Percentiles rank a stretch among this genome's conserved stretches.
These are phyloP conservation scores for Lipomyces anomalus DNA, from an alignment of 805 yeast species.

Conservation along the genomic window DNA sequence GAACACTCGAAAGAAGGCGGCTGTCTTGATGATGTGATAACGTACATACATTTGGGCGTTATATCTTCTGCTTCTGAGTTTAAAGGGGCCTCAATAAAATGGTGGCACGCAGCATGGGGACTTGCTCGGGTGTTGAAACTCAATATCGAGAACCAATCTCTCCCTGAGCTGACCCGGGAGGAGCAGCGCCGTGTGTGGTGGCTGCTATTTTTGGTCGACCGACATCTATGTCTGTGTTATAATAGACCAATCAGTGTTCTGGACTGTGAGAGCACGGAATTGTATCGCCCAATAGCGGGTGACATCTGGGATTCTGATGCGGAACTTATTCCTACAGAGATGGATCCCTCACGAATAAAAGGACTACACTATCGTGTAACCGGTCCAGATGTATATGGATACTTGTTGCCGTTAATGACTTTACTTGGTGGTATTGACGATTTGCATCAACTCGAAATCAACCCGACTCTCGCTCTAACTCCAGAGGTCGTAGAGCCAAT, in stretches of 20 bases:
- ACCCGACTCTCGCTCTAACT: constrained; percentile 24
- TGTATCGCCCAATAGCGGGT: constrained; percentile 36
- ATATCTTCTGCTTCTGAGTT: constrained; percentile 33
- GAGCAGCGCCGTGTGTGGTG: constrained; percentile 41
- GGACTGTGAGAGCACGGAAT: constrained; percentile 32
- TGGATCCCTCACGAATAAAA: constrained; percentile 29
- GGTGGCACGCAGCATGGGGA: constrained; percentile 33
- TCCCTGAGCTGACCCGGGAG: constrained; percentile 33
- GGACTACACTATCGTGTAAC: constrained; percentile 30
- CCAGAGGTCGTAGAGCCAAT: constrained; percentile 20
- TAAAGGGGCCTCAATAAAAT: constrained; percentile 31
- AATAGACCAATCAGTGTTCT: constrained; percentile 33
- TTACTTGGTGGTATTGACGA: constrained; percentile 33
- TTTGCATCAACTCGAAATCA: constrained; percentile 26
- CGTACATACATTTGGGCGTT: constrained; percentile 32
- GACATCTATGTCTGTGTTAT: constrained; percentile 37
- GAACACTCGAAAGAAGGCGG: constrained; percentile 26
- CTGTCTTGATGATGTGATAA: constrained; percentile 31
- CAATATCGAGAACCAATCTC: constrained; percentile 26
- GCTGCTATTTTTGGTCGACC: constrained; percentile 38
- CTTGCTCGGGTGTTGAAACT: constrained; percentile 32
- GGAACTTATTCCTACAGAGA: constrained; percentile 30
- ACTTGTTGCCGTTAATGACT: constrained; percentile 35
- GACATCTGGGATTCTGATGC: constrained; percentile 31
- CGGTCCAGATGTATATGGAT: constrained; percentile 37